phyloP scores from a whole-genome alignment of 2,329 filamentous ascomycete species.

The Colletotrichum godetiae region DNA sequence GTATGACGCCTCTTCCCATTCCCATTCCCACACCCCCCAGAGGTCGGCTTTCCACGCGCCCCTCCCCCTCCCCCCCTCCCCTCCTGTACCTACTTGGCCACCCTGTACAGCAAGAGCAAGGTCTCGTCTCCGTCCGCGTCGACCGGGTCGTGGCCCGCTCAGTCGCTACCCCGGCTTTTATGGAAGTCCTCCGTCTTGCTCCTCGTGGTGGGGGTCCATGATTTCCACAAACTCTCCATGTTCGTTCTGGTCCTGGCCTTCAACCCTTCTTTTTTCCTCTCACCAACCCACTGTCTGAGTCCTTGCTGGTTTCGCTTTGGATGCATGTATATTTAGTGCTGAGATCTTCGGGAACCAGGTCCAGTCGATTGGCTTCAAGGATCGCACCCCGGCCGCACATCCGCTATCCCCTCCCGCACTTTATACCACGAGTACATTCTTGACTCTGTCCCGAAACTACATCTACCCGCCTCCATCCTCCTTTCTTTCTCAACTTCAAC shows the following conservation, averaged over 20 bases:
- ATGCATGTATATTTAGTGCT: conserved; percentile 35
- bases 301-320: conserved; percentile 27
- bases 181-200: conserved; percentile 24
- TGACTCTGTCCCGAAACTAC: conserved; percentile 12
- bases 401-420: conserved; percentile 4
- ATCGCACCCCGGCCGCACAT: conserved; percentile 29
- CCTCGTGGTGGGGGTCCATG: conserved; percentile 26
- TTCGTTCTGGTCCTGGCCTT: conserved; percentile 20
- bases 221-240: conserved; percentile 32
- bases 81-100: background rate
- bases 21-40: background rate
- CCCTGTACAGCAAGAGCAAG: conserved; percentile 23
- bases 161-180: conserved; percentile 34
- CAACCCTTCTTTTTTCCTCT: conserved; percentile 23
- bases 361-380: conserved; percentile 17
- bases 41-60: background rate
- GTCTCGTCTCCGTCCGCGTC: conserved; percentile 21
- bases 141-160: conserved; percentile 23
- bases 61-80: conserved; percentile 1
- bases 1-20: conserved; percentile 14
- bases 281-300: conserved; percentile 24
- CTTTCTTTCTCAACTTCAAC: conserved; percentile 19
- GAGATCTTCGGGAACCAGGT: conserved; percentile 32
- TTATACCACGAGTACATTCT: conserved; percentile 15
- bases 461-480: conserved; percentile 16